These are phyloP conservation scores for Mucor mucedo DNA, from an alignment of 371 early-diverging fungal genomes.

Conservation along the genomic window DNA sequence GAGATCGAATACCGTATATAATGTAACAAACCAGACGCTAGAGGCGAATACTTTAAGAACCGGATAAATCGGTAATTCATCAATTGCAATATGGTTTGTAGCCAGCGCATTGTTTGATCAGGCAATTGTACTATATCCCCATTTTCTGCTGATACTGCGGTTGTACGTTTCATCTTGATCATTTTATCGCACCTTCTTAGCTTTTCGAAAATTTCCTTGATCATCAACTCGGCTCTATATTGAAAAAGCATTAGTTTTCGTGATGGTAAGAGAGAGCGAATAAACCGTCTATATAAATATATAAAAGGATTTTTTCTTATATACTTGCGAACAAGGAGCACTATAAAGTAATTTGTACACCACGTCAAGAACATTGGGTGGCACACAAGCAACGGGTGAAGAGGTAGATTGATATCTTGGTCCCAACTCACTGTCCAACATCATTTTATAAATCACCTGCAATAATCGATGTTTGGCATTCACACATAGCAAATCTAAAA, in stretches of 20 bases:
- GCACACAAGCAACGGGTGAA: constrained; percentile 62
- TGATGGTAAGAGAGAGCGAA: background rate
- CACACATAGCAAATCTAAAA: constrained; percentile 75
- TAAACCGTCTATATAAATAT: no score
- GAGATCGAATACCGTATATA: constrained; percentile 68
- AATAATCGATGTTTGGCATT: constrained; percentile 70
- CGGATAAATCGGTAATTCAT: constrained; percentile 73
- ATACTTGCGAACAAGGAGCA: constrained; percentile 78
- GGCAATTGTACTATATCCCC: constrained; percentile 38
- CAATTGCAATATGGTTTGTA: constrained; percentile 77
- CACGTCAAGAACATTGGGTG: constrained; percentile 79
- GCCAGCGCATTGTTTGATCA: constrained; percentile 70
- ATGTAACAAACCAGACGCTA: constrained; percentile 62
- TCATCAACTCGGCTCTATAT: constrained; percentile 68
- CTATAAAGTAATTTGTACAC: constrained; percentile 79
- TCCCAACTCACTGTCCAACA: constrained; percentile 73
- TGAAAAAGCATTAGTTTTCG: background rate
- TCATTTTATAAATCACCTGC: constrained; percentile 82
- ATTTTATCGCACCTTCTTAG: constrained; percentile 72
- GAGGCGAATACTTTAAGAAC: constrained; percentile 54
- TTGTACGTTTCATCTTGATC: constrained; percentile 43
- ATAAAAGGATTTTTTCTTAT: no score
- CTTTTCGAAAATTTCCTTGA: constrained; percentile 78
- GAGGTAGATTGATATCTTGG: constrained; percentile 65
- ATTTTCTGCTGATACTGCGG: constrained; percentile 3